A percentile compares a stretch with the other conserved stretches of the same genome.
phyloP scores from a whole-genome alignment of 345 rosid species.

The Lagerstroemia speciosa region DNA sequence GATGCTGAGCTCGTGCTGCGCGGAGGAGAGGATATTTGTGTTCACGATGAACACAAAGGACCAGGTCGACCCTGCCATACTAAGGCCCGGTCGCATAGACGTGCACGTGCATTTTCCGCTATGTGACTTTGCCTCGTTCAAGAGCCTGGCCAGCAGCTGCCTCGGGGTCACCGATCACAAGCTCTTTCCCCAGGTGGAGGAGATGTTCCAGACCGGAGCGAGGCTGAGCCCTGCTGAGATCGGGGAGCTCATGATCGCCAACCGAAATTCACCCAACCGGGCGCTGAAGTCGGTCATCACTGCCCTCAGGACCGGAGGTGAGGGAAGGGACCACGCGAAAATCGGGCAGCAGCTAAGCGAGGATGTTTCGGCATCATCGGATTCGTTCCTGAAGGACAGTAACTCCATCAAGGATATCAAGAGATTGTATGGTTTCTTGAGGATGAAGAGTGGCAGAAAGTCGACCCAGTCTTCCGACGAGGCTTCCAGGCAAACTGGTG shows the following conservation, averaged over 20 bases:
- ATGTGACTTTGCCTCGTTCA: slow-evolving; percentile 33
- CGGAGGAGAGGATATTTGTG: slow-evolving; percentile 39
- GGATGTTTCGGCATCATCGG: no score
- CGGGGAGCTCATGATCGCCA: slow-evolving; percentile 42
- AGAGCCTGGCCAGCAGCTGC: slow-evolving; percentile 28
- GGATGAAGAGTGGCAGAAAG: slow-evolving; percentile 15
- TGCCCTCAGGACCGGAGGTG: slow-evolving; percentile 23
- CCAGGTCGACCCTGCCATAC: slow-evolving; percentile 26
- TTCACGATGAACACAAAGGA: slow-evolving; percentile 37
- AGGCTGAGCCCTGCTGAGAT: slow-evolving; percentile 43
- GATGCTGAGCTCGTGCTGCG: slow-evolving; percentile 31
- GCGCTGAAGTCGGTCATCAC: slow-evolving; percentile 35
- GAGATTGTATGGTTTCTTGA: slow-evolving; percentile 24
- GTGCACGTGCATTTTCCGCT: slow-evolving; percentile 40
- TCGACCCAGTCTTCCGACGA: slow-evolving; percentile 10
- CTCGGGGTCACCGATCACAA: slow-evolving; percentile 45
- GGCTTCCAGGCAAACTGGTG: slow-evolving; percentile 1
- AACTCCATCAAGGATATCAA: slow-evolving; percentile 17
- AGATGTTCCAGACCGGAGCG: slow-evolving; percentile 35
- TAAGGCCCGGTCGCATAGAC: slow-evolving; percentile 43
- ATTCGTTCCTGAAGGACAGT: slow-evolving; percentile 10
- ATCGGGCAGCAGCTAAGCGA: slow-evolving; percentile 13
- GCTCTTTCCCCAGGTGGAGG: slow-evolving; percentile 39
- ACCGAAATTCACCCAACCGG: slow-evolving; percentile 38
- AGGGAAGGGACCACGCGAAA: slow-evolving; percentile 9